Evolutionary conservation across 2,329 filamentous ascomycete genomes (phyloP), one percentile per base, ranked within the genome.

Genomic region (Cordyceps cicadae): DNA sequence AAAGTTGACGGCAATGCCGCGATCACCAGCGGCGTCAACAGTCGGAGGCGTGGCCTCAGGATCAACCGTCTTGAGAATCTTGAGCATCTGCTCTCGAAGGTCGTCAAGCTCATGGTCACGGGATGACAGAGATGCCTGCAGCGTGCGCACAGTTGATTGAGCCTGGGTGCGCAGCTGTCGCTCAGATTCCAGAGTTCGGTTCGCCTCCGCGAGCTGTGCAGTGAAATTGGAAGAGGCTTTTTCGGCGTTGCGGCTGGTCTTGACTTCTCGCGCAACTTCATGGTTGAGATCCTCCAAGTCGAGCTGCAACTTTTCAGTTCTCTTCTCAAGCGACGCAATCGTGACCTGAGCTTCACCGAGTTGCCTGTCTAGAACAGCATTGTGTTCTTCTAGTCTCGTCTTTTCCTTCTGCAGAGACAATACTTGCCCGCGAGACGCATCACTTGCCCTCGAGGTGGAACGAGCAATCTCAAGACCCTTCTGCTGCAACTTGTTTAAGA

Each of bases 401-500:
- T 96, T 97, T 69, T 97, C 93, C 17, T 87, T 84, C 64, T 93
- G 91, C 32, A 97, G 77, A 62, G 87, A 85, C 45, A 84, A 74
- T 53, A 97, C 79, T 66, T 94, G 89, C 2, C 87, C 82, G 43
- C 92, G 87, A 52, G 92, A 90, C 37, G 86, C 89, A 67, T 97
- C 93, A 63, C 84, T 92, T 34, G 89, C 93, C 62, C 88, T 87
- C 5, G 92, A 96, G 63, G 85, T 90, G 0, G 93, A 94, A 51
- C 94, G 85, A 46, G 93, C 93, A 72, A 99, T 95, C 70, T 99
- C 93, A 7, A 99, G 82, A 34, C 95, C 94, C 78, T 97, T 97
- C 69, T 97, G 93, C 69, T 97, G 93, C 19, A 99, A 81, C 74
- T 97, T 97, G 77, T 97, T 97, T 65, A 97, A 81, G n/a, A 99